Evolutionary conservation across 768 basidiomycete genomes (phyloP).

Genomic region (Trametes elegans): DNA sequence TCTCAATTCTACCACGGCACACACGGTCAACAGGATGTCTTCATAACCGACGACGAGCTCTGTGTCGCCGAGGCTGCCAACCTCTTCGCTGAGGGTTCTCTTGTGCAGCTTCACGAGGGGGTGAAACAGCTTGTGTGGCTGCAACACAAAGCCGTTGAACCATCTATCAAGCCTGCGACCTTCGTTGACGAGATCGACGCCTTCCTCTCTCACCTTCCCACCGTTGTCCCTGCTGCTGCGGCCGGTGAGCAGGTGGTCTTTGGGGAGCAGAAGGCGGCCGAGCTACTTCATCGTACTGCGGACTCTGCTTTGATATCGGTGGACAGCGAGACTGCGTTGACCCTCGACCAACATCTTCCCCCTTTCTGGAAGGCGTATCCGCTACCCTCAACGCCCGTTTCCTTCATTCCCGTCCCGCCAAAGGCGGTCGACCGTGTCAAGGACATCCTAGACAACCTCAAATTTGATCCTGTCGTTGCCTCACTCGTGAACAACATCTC

Average conservation of each 20-base stretch:
- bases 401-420: slow-evolving; percentile 56
- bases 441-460: slow-evolving; percentile 53
- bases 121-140: slow-evolving; percentile 57
- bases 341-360: slow-evolving; percentile 50
- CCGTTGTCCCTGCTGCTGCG: not conserved
- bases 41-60: slow-evolving; percentile 36
- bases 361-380: slow-evolving; percentile 69
- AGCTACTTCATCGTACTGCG: slow-evolving; percentile 41
- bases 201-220: slow-evolving; percentile 13
- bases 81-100: slow-evolving; percentile 28
- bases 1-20: slow-evolving; percentile 54
- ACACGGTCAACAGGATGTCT: slow-evolving; percentile 51
- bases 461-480: slow-evolving; percentile 70
- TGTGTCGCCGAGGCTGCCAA: slow-evolving; percentile 36
- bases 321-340: slow-evolving; percentile 32
- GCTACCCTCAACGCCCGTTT: slow-evolving; percentile 48
- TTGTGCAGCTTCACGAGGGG: slow-evolving; percentile 21
- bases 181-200: slow-evolving; percentile 21
- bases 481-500: slow-evolving; percentile 69
- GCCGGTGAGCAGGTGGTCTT: slow-evolving; percentile 16
- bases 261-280: not conserved
- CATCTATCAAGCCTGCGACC: slow-evolving; percentile 34
- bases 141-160: slow-evolving; percentile 52
- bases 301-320: slow-evolving; percentile 49
- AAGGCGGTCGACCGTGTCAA: slow-evolving; percentile 54